Base-by-base conservation (phyloP, 2,329 filamentous ascomycete genomes). In the Westerdykella ornata region DNA sequence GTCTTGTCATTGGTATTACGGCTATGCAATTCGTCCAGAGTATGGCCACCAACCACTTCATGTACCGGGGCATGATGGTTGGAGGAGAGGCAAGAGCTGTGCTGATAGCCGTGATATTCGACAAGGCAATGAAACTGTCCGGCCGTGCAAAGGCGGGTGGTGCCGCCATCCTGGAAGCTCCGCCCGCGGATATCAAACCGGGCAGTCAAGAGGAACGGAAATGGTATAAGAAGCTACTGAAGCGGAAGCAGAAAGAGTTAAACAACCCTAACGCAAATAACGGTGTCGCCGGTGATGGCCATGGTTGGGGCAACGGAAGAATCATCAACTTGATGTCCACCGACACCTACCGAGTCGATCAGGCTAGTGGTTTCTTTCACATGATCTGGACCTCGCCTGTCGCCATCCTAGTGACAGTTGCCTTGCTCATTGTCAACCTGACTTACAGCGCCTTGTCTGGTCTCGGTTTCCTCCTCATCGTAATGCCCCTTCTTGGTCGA, bases 311-410 rank as follows among this genome's bases (percentile, higher is more conserved):
- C 43, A 97, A 96, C 56, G 92, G 92, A 16, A 81, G 88, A 48
- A 87, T 97, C 39, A 81, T 92, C 60, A 94, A 94, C 52, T 62
- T 97, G 53, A 96, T 97, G 89, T 90, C 87, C 46, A 88, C 92
- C 34, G 90, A 97, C 61, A 94, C 89, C 0, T 94, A 94, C 65
- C 87, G 90, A 51, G 75, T 98, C 45, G 89, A 97, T 56, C 84
- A 88, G 60, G 88, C 88, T 1, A 87, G 79, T 30, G 88, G 86
- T 32, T 76, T 96, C 65, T 90, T 96, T 66, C 92, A 98, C 63
- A 78, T 96, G 70, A 72, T 85, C 16, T 98, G 92, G 92, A 87
- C 86, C 1, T 80, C 87, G 0, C 89, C 90, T 0, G 71, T 96
- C 30, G 74, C 83, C 17, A 82, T 88, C 44, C 60, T 92, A 37